Evolutionary conservation across 768 basidiomycete genomes (phyloP), one percentile per base, ranked within the genome.

Genomic region (Arthromyces matolae): DNA sequence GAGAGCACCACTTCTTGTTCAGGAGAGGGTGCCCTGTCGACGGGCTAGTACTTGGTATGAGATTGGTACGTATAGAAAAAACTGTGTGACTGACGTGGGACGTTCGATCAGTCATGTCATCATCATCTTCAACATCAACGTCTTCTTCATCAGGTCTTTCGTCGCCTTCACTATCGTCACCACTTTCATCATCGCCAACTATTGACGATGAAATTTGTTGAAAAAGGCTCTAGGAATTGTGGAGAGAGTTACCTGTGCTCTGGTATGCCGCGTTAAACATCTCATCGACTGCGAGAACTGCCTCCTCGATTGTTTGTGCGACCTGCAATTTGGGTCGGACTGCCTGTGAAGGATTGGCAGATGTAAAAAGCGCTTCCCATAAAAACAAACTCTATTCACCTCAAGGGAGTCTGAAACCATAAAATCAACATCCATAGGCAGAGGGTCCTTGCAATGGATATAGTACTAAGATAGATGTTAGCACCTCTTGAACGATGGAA

Each of bases 401-500:
- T 98, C 94, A 8, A 99, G 66, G 1, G 95, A 96, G 64, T 99
- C 96, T 0, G 83, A 82, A 6, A 96, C 65, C 92, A 97, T 95
- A 67, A 98, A 99, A 44, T 96, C 94, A 9, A 96, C 87, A 53
- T 99, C 96, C 93, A 97, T 94, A 0, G 96, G 86, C n/a, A 94
- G 64, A 19, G 82, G 73, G 36, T 84, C 78, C 68, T 99, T 99
- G 71, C 89, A 90, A n/a, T 85, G 75, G 13, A 89, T 74, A 64
- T 98, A 99, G 49, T 93, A 85, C 81, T 85, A 22, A 33, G 27
- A 33, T 37, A 8, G 32, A 46, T 13, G 47, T 42, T 27, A 43
- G 42, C 10, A 40, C 33, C 14, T 16, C 33, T 9, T 24, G 31
- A 20, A 20, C n/a, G 22, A 19, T 33, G 12, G 23, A 42, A 53